Evolutionary conservation across 2,329 filamentous ascomycete species (phyloP).

Genomic region (Thelonectria rubi): DNA sequence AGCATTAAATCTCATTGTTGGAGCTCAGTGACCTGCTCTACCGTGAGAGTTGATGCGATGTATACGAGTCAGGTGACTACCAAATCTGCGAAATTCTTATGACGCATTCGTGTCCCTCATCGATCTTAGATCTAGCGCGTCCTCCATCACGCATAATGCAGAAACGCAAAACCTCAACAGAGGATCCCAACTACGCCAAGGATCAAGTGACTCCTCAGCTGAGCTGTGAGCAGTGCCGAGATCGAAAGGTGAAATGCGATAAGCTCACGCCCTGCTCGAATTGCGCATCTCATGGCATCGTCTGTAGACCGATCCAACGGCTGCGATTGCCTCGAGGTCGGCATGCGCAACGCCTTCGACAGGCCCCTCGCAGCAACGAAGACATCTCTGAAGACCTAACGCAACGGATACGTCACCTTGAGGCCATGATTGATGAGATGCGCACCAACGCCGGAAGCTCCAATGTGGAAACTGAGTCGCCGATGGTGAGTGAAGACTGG

Average conservation of each 20-base stretch:
- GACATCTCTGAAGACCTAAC: slow-evolving; percentile 23
- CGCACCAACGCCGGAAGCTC: not conserved
- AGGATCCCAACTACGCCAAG: not conserved
- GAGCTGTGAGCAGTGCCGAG: slow-evolving; percentile 28
- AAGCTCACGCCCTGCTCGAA: slow-evolving; percentile 36
- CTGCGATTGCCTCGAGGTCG: slow-evolving; percentile 28
- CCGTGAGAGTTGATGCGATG: no score
- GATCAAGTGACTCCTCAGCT: slow-evolving; percentile 15
- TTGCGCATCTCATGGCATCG: slow-evolving; percentile 24
- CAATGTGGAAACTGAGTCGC: not conserved
- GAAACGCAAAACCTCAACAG: not conserved
- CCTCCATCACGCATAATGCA: not conserved
- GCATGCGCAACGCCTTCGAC: slow-evolving; percentile 25
- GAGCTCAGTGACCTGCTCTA: no score
- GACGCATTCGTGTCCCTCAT: no score
- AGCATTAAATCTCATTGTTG: no score
- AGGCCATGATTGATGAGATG: slow-evolving; percentile 18
- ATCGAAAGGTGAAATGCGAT: slow-evolving; percentile 38
- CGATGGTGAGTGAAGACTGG: not conserved
- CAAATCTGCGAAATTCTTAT: no score
- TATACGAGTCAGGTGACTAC: no score
- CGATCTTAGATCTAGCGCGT: no score
- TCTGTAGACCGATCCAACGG: slow-evolving; percentile 30
- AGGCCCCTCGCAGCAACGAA: slow-evolving; percentile 3
- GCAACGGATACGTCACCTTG: slow-evolving; percentile 19